These are phyloP conservation scores for Cardiospermum halicacabum DNA, from an alignment of 345 rosid genomes.

Conservation along the genomic window DNA sequence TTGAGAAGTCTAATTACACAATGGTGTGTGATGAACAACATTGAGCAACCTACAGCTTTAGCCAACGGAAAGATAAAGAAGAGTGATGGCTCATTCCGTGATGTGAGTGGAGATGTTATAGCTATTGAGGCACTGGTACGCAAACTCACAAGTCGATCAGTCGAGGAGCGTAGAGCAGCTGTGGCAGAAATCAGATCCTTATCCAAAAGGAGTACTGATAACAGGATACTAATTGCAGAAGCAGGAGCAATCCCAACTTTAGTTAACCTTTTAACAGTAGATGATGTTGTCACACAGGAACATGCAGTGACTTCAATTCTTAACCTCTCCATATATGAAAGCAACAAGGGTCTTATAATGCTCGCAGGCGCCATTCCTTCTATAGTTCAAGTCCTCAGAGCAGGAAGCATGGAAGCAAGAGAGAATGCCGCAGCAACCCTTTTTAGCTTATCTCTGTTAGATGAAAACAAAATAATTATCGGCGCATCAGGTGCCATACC, in stretches of 20 bases:
- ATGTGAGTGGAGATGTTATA: constrained; percentile 57
- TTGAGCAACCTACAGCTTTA: constrained; percentile 62
- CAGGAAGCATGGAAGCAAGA: constrained; percentile 82
- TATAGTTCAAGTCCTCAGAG: constrained; percentile 74
- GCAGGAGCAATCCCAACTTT: constrained; percentile 86
- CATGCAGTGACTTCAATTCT: constrained; percentile 84
- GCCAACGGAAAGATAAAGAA: constrained; percentile 59
- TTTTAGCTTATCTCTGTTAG: constrained; percentile 82
- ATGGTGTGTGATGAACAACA: constrained; percentile 71
- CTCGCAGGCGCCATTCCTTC: constrained; percentile 84
- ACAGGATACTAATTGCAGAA: constrained; percentile 74
- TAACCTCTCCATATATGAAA: constrained; percentile 81
- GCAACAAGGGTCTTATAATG: constrained; percentile 77
- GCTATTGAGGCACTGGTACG: constrained; percentile 60
- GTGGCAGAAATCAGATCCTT: constrained; percentile 70
- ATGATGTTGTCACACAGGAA: constrained; percentile 58
- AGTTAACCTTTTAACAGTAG: constrained; percentile 55
- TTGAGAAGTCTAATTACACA: constrained; percentile 75
- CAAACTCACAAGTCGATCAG: constrained; percentile 52
- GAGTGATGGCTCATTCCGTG: constrained; percentile 61
- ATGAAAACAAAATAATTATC: constrained; percentile 85
- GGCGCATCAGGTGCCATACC: constrained; percentile 90
- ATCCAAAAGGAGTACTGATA: constrained; percentile 82
- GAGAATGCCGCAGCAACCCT: constrained; percentile 96
- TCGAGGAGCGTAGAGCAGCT: constrained; percentile 57